Evolutionary conservation across 495 filamentous ascomycete genomes (phyloP).

Genomic region (Daldinia loculata): DNA sequence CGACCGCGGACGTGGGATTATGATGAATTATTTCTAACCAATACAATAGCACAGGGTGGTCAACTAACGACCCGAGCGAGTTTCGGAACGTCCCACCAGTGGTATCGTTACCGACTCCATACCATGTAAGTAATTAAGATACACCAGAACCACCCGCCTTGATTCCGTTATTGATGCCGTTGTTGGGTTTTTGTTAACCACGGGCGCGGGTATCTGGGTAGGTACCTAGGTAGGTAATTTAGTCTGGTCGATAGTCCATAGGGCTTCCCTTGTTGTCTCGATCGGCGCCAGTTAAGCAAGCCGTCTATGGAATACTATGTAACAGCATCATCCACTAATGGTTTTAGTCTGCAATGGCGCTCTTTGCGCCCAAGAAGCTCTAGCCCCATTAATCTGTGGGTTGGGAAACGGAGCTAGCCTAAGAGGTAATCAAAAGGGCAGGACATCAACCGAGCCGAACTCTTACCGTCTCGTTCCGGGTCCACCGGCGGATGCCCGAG

Average conservation of each 20-base stretch:
- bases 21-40: slow-evolving; percentile 24
- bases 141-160: not conserved
- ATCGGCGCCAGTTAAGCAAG: slow-evolving; percentile 13
- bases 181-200: not conserved
- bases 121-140: slow-evolving; percentile 4
- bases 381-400: slow-evolving; percentile 24
- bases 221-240: not conserved
- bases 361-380: slow-evolving; percentile 12
- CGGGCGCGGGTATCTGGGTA: not conserved
- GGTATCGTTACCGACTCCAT: not conserved
- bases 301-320: not conserved
- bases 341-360: slow-evolving; percentile 5
- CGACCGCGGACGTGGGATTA: slow-evolving; percentile 21
- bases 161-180: not conserved
- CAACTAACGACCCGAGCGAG: slow-evolving; percentile 19
- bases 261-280: slow-evolving; percentile 14
- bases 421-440: not conserved
- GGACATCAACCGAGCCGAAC: slow-evolving; percentile 10
- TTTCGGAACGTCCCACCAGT: slow-evolving; percentile 6
- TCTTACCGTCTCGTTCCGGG: slow-evolving; percentile 2
- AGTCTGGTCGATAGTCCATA: not conserved
- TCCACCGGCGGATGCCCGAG: slow-evolving; percentile 22
- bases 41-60: slow-evolving; percentile 8
- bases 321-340: slow-evolving; percentile 13
- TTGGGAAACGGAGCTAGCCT: slow-evolving; percentile 3